Conservation (phyloP, 1,284 basidiomycete species). For the Trametes polyzona region DNA sequence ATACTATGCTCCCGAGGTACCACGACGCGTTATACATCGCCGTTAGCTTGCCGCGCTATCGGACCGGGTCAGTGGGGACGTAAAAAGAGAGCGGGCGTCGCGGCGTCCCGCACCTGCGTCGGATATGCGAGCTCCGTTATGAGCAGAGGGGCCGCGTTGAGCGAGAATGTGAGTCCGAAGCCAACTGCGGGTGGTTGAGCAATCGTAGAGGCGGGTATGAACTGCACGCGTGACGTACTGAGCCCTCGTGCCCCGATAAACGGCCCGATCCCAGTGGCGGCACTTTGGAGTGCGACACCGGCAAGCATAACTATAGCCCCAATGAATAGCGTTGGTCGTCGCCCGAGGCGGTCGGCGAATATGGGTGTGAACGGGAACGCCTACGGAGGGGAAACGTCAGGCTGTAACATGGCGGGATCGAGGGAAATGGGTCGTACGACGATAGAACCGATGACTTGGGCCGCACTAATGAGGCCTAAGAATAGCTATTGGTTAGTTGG, state of each 20-base stretch:
- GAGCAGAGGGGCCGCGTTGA: constrained; percentile 65
- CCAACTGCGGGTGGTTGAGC: constrained; percentile 49
- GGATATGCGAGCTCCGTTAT: constrained; percentile 76
- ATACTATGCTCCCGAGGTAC: constrained; percentile 66
- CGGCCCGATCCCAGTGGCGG: constrained; percentile 50
- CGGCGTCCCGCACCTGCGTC: constrained; percentile 51
- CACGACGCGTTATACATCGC: constrained; percentile 66
- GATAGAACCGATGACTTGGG: constrained; percentile 65
- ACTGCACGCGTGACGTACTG: constrained; percentile 43
- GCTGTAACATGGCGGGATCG: background rate
- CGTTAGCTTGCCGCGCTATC: constrained; percentile 60
- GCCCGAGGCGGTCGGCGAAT: constrained; percentile 59
- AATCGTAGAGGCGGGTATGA: background rate
- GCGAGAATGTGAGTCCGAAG: constrained; percentile 63
- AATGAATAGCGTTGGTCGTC: constrained; percentile 57
- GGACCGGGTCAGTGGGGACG: background rate
- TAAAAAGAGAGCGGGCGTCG: background rate
- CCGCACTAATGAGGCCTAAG: constrained; percentile 63
- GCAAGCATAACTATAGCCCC: constrained; percentile 64
- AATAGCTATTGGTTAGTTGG: background rate
- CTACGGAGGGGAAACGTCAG: constrained; percentile 32
- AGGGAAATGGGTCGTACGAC: constrained; percentile 41
- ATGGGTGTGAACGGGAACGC: constrained; percentile 63
- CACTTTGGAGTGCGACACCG: constrained; percentile 60
- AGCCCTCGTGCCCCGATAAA: constrained; percentile 62